phyloP scores from a whole-genome alignment of 2,329 filamentous ascomycete genomes.

The Aspergillus sp. region DNA sequence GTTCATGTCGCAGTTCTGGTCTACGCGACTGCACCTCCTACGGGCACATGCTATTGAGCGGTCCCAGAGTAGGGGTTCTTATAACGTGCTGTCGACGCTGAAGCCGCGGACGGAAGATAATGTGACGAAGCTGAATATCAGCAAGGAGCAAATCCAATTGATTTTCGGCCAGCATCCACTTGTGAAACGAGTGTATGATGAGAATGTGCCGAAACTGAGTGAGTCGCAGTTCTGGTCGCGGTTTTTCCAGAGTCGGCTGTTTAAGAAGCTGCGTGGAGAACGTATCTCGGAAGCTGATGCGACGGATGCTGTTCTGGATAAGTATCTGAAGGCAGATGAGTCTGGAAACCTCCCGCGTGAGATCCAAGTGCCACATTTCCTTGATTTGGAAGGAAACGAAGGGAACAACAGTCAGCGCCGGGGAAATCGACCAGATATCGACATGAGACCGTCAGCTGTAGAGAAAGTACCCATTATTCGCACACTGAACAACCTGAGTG shows the following conservation, averaged over 20 bases:
- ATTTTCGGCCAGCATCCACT: slow-evolving; percentile 93
- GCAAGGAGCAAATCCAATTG: slow-evolving; percentile 85
- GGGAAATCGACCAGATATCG: slow-evolving; percentile 84
- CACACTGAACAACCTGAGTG: slow-evolving; percentile 84
- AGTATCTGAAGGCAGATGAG: slow-evolving; percentile 76
- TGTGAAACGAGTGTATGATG: slow-evolving; percentile 86
- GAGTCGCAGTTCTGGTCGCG: slow-evolving; percentile 87
- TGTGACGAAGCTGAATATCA: slow-evolving; percentile 77
- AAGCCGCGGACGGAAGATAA: slow-evolving; percentile 76
- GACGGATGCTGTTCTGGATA: slow-evolving; percentile 77
- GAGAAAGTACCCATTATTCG: slow-evolving; percentile 85
- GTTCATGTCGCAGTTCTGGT: slow-evolving; percentile 94
- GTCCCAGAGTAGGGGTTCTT: slow-evolving; percentile 81
- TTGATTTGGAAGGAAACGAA: slow-evolving; percentile 92
- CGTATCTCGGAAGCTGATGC: slow-evolving; percentile 76
- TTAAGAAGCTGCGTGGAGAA: slow-evolving; percentile 89
- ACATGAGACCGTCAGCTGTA: slow-evolving; percentile 75
- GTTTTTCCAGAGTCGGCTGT: slow-evolving; percentile 88
- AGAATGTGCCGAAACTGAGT: slow-evolving; percentile 78
- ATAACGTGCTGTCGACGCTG: slow-evolving; percentile 89
- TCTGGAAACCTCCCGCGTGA: slow-evolving; percentile 49
- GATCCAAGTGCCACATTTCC: slow-evolving; percentile 77
- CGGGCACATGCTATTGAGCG: slow-evolving; percentile 88
- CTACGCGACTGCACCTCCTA: slow-evolving; percentile 78
- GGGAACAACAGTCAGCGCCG: slow-evolving; percentile 85